Conservation (phyloP, 805 yeast species). For the Metschnikowia baotianmanensis region DNA sequence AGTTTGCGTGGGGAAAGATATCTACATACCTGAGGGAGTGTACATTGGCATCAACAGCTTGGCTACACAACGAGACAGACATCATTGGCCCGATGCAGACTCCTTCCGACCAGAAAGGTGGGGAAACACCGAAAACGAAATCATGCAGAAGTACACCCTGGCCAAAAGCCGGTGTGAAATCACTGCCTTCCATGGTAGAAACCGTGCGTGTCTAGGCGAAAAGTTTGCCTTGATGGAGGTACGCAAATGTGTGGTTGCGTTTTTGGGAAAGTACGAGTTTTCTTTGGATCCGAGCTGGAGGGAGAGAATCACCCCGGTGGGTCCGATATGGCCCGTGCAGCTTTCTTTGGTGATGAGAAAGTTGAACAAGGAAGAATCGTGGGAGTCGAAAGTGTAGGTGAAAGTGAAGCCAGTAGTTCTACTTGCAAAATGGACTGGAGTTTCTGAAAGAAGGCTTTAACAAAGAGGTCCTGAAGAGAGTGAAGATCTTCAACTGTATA, state of each 20-base stretch:
- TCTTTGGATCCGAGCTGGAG: constrained; percentile 43
- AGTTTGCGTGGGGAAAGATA: constrained; percentile 39
- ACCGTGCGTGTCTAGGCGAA: constrained; percentile 60
- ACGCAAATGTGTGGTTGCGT: constrained; percentile 35
- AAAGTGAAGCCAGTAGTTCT: too few relatives aligned
- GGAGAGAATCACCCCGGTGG: constrained; percentile 54
- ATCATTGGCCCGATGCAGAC: constrained; percentile 45
- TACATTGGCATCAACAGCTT: constrained; percentile 57
- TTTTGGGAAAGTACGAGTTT: constrained; percentile 38
- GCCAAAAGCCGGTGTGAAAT: constrained; percentile 46
- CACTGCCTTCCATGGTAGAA: constrained; percentile 59
- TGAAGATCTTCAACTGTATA: too few relatives aligned
- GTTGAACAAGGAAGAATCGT: too few relatives aligned
- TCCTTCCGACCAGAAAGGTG: constrained; percentile 49
- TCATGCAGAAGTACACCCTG: constrained; percentile 37
- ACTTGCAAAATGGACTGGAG: too few relatives aligned
- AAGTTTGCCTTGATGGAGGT: constrained; percentile 50
- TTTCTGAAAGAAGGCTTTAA: too few relatives aligned
- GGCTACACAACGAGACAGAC: constrained; percentile 46
- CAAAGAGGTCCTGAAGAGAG: too few relatives aligned
- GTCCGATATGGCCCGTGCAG: constrained; percentile 51
- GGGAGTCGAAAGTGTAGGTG: too few relatives aligned
- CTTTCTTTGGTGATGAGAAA: constrained; percentile 19
- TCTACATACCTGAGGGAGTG: constrained; percentile 46
- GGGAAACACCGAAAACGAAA: constrained; percentile 43